Conservation (phyloP, 805 yeast species). For the Vanderwaltozyma yarrowii region DNA sequence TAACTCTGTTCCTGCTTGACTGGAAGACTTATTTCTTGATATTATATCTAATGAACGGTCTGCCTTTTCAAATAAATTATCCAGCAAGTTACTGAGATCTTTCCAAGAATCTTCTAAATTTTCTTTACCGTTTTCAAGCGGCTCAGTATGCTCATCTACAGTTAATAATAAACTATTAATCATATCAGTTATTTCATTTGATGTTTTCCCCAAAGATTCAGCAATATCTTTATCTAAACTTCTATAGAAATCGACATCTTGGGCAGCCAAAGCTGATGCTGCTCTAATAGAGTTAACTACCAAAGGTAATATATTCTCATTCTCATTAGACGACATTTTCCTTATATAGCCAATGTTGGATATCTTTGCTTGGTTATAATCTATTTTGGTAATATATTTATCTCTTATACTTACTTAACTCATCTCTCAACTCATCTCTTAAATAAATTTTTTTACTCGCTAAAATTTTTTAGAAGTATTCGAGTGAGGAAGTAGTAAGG, state of each 20-base stretch:
- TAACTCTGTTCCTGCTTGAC: slow-evolving; percentile 14
- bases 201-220: slow-evolving; percentile 31
- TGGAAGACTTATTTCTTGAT: slow-evolving; percentile 15
- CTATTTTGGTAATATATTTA: too few species aligned
- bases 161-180: slow-evolving; percentile 38
- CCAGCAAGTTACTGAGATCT: slow-evolving; percentile 50
- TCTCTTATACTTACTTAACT: too few species aligned
- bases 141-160: slow-evolving; percentile 26
- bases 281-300: slow-evolving; percentile 44
- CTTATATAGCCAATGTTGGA: too few species aligned
- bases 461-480: too few species aligned
- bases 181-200: slow-evolving; percentile 34
- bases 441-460: too few species aligned
- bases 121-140: slow-evolving; percentile 31
- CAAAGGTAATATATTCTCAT: slow-evolving; percentile 4
- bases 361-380: too few species aligned
- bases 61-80: slow-evolving; percentile 62
- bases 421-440: neutral
- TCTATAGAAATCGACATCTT: slow-evolving; percentile 68
- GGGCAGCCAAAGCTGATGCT: slow-evolving; percentile 59
- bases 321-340: neutral
- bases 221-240: slow-evolving; percentile 46
- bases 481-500: too few species aligned
- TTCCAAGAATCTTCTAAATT: slow-evolving; percentile 48
- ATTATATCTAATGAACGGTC: slow-evolving; percentile 54